phyloP scores from a whole-genome alignment of 176 grass and related monocot genomes.

The Eleusine indica region DNA sequence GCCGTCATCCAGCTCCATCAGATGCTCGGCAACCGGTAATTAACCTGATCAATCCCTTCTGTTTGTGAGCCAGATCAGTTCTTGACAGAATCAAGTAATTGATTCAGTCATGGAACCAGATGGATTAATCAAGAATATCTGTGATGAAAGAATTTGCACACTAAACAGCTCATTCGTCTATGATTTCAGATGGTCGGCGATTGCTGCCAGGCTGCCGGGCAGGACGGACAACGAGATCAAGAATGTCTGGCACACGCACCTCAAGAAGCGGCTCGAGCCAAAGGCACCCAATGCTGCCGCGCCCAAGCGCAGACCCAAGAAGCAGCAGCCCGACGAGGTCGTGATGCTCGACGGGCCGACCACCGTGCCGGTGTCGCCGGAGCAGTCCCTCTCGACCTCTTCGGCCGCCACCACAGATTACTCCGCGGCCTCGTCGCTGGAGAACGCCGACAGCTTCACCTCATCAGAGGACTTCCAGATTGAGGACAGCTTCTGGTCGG shows the following conservation, averaged over 20 bases:
- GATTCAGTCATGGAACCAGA: neutral
- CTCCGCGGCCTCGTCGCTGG: conserved; percentile 39
- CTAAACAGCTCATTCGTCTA: conserved; percentile 3
- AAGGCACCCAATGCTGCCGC: conserved; percentile 17
- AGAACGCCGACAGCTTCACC: conserved; percentile 54
- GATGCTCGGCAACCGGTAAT: conserved; percentile 68
- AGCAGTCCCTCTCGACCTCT: conserved; percentile 45
- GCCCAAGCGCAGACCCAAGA: conserved; percentile 41
- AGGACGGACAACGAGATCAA: conserved; percentile 97
- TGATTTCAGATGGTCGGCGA: conserved; percentile 69
- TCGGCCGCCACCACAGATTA: conserved; percentile 18
- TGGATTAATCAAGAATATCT: neutral
- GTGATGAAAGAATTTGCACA: neutral
- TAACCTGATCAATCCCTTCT: neutral
- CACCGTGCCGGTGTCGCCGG: conserved; percentile 35
- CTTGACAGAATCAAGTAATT: neutral
- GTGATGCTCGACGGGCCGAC: neutral
- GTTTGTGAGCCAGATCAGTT: neutral
- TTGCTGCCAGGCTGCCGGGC: conserved; percentile 78
- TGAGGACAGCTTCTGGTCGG: conserved; percentile 79
- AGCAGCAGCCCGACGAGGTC: neutral
- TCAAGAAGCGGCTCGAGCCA: conserved; percentile 60
- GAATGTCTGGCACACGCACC: conserved; percentile 86
- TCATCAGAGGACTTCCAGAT: conserved; percentile 45
- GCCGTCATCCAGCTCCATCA: conserved; percentile 69